Percentiles rank a stretch among this genome's conserved stretches.
These are phyloP conservation scores for Ceratonia siliqua DNA, from an alignment of 306 rosid species.

Conservation along the genomic window DNA sequence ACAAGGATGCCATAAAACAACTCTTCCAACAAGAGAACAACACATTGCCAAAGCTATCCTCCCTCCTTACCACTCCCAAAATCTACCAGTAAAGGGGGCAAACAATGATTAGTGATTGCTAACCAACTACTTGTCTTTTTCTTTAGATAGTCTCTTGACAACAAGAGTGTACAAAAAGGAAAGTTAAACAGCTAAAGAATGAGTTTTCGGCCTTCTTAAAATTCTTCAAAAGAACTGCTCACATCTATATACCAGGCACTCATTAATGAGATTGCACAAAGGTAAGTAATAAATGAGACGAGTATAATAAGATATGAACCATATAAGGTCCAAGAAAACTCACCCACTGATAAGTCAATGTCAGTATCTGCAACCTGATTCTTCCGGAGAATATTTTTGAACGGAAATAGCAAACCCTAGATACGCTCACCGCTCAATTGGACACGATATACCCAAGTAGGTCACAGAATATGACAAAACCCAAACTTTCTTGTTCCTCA, in stretches of 20 bases:
- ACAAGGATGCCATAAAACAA: neutral
- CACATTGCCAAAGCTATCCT: neutral
- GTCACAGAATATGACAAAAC: too few relatives aligned
- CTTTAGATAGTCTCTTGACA: neutral
- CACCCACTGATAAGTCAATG: conserved; percentile 97
- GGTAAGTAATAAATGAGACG: neutral
- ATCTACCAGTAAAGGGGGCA: too few relatives aligned
- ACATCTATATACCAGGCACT: neutral
- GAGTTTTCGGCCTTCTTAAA: neutral
- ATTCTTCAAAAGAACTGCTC: neutral
- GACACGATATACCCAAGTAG: too few relatives aligned
- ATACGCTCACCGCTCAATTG: too few relatives aligned
- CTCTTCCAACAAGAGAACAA: neutral
- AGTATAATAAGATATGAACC: neutral
- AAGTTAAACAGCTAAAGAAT: neutral
- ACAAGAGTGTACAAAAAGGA: neutral
- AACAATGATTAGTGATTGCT: neutral
- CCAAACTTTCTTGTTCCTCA: too few relatives aligned
- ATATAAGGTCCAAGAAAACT: conserved; percentile 33
- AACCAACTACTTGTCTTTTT: neutral
- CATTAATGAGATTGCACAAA: neutral
- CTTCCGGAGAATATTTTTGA: conserved; percentile 47
- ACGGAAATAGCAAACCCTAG: conserved; percentile 25
- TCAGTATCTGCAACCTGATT: conserved; percentile 99
- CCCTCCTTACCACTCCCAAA: conserved; percentile 6